Evolutionary conservation across 805 yeast genomes (phyloP), one percentile per base, ranked within the genome.

Genomic region (Candida endomychidarum): DNA sequence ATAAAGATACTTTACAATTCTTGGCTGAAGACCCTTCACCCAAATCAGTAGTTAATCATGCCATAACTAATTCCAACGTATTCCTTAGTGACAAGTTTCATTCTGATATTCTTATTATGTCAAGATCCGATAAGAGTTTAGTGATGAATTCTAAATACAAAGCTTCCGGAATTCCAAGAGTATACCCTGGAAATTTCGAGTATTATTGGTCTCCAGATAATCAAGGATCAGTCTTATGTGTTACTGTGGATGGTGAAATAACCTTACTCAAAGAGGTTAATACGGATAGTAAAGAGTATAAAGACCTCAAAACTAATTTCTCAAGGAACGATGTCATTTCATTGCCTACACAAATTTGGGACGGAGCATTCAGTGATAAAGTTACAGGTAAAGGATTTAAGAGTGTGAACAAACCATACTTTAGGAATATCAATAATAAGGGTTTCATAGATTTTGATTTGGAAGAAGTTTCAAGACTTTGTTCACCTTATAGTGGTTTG

Each of bases 361-460:
- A 53, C 20, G 48, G 62, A 15, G 72, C 73, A 5, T 69, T 68
- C 41, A 22, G 39, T 2, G 60, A 60, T 22, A 67, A 66, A 33
- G 54, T 66, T 9, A 60, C 67, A 10, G 75, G 75, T 2, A 69
- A 67, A 35, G 73, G 75, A 1, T 48, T 69, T 12, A 59, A 58
- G 16, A 46, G 62, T 1, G 32, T 65, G 6, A 55, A 66, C 43
- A 64, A 66, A 43, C 70, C 70, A 3, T 58, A 52, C 28, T 67
- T 67, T 39, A 60, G 60, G 25, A 63, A 44, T 40, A 43, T 38
- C 7, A 61, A 44, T 15, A 49, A 60, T 34, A 50, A 41, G 22
- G 48, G 49, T n/a, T 24, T 63, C 1, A 42, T 67, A 12, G 74
- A 69, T 41, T 60, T 53, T 38, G 73, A 69, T 37, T 45, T 67